Conservation (phyloP, 768 basidiomycete species). For the Glaciozyma antarctica region DNA sequence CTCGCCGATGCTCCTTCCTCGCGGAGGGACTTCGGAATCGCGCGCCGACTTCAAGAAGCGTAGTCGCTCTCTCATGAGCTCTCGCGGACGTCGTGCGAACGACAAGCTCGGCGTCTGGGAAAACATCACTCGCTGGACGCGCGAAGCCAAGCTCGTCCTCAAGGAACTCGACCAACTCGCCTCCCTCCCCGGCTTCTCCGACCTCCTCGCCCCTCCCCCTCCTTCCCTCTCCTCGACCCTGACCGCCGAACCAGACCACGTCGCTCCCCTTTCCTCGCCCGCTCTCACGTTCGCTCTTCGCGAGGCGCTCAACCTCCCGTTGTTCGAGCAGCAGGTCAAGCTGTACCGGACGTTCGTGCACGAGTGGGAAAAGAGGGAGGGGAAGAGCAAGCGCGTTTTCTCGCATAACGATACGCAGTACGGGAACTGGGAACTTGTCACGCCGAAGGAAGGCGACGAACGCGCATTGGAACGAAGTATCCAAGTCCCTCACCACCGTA, state of each 20-base stretch:
- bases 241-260: background rate
- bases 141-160: constrained; percentile 63
- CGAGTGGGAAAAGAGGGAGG: constrained; percentile 50
- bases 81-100: constrained; percentile 29
- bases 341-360: constrained; percentile 46
- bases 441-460: constrained; percentile 24
- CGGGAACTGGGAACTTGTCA: constrained; percentile 74
- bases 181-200: constrained; percentile 14
- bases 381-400: constrained; percentile 52
- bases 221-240: background rate
- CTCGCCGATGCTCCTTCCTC: constrained; percentile 17
- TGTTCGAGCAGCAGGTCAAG: constrained; percentile 33
- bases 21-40: constrained; percentile 17
- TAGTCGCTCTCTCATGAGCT: constrained; percentile 40
- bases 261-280: constrained; percentile 24
- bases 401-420: constrained; percentile 95
- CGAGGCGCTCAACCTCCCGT: constrained; percentile 28
- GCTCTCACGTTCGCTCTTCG: constrained; percentile 17
- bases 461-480: constrained; percentile 24
- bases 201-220: constrained; percentile 10
- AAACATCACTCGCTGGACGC: constrained; percentile 65
- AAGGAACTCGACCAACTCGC: constrained; percentile 41
- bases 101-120: constrained; percentile 48
- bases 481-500: constrained; percentile 30
- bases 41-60: constrained; percentile 27